phyloP scores from a whole-genome alignment of 2,329 filamentous ascomycete genomes.

The Fonsecaea erecta region DNA sequence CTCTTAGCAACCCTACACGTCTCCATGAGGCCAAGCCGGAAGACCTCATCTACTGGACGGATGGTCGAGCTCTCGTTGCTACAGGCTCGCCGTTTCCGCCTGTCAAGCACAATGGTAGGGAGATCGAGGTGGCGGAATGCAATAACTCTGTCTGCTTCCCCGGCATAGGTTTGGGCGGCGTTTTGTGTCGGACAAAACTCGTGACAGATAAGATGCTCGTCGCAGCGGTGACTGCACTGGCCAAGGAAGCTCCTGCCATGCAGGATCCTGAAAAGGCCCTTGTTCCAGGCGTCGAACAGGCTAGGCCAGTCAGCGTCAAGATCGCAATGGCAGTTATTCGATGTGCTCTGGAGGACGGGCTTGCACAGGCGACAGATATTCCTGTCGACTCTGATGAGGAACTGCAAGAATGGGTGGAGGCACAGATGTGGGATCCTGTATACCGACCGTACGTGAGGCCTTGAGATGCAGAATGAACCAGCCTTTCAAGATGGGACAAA shows the following conservation, averaged over 20 bases:
- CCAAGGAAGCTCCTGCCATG: constrained; percentile 72
- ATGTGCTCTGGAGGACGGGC: constrained; percentile 69
- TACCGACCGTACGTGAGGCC: constrained; percentile 37
- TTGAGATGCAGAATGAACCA: not conserved
- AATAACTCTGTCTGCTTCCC: constrained; percentile 89
- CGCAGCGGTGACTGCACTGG: constrained; percentile 74
- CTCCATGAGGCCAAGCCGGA: constrained; percentile 80
- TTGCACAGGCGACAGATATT: constrained; percentile 69
- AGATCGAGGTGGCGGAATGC: constrained; percentile 73
- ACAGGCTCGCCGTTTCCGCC: constrained; percentile 83
- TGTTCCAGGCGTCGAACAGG: constrained; percentile 75
- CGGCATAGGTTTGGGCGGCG: constrained; percentile 78
- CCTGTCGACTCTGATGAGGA: constrained; percentile 52
- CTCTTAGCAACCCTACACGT: constrained; percentile 81
- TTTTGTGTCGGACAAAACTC: constrained; percentile 69
- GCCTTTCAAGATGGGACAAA: not conserved
- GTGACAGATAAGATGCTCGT: constrained; percentile 81
- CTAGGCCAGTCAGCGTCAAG: constrained; percentile 74
- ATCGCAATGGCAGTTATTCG: constrained; percentile 78
- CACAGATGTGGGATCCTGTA: constrained; percentile 50
- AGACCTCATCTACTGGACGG: constrained; percentile 78
- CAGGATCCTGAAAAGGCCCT: constrained; percentile 68
- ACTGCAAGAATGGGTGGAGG: constrained; percentile 47
- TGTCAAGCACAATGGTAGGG: constrained; percentile 63
- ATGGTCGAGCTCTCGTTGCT: constrained; percentile 76